Base-by-base conservation (phyloP, 2,329 filamentous ascomycete species). In the Rhynchosporium graminicola region DNA sequence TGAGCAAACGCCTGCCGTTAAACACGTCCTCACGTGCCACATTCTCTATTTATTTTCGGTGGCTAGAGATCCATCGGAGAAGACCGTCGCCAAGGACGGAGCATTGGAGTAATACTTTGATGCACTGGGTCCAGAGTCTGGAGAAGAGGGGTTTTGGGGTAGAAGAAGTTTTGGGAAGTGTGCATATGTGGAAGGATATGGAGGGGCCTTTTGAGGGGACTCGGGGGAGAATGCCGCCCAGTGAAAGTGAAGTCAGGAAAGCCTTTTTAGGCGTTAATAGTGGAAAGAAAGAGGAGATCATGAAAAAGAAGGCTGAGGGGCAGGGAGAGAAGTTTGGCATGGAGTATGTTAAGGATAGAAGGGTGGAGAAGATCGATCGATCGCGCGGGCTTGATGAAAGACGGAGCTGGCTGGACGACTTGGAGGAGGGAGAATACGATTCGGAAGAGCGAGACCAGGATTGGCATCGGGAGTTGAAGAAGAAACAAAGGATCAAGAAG, bases 21-120 rank as follows among this genome's bases (percentile, higher is more conserved):
- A 52, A 38, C 20, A 62, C 63, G 8, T 63, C 69, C 20, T 52
- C 46, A 33, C 51, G 54, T 10, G 46, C 26, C 9, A 69, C 63
- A 1, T 47, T 71, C n/a, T 54, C 33, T 1, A 57, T 67, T 9
- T 73, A 72, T 42, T 58, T 71, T 43, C 62, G 64, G 15, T 72
- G 70, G 71, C 64, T 73, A 9, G 68, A 72, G 40, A 56, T 68
- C 1, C 70, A 72, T 29, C 68, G 68, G 12, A 46, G 48, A 8
- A 20, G 47, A 4, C 62, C 67, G 15, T 62, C 65, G 7, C 31
- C 55, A 1, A 36, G 65, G 12, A 64, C 66, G 3, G 59, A 64
- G 26, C 50, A 67, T 13, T 73, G 71, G 70, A 57, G 55, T 7
- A 70, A 70, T 52, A 67, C 63, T 1, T 20, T 69, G n/a, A 59